A percentile compares a stretch with the other conserved stretches of the same genome.
Evolutionary conservation across 208 protist species (phyloP).

Genomic region (Leishmania turanica): DNA sequence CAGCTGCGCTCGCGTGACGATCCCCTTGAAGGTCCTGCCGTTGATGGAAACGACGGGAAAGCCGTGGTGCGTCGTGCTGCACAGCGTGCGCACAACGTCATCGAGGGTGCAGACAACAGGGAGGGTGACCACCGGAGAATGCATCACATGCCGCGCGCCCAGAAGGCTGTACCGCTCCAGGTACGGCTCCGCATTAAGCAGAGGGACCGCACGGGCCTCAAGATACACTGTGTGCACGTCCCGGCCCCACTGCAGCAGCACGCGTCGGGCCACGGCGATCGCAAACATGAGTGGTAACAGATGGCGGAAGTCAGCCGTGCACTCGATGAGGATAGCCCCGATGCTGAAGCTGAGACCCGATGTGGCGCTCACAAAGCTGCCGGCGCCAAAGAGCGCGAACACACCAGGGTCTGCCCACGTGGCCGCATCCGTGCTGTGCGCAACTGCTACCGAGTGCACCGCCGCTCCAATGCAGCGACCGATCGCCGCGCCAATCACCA

Average conservation of each 20-base stretch:
- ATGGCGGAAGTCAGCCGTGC: slow-evolving; percentile 55
- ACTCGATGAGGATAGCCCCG: slow-evolving; percentile 50
- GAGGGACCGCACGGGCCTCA: slow-evolving; percentile 41
- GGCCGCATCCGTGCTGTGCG: not conserved
- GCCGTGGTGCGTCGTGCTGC: slow-evolving; percentile 39
- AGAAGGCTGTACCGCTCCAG: slow-evolving; percentile 50
- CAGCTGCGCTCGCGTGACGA: slow-evolving; percentile 44
- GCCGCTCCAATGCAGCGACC: slow-evolving; percentile 37
- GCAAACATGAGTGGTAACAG: slow-evolving; percentile 59
- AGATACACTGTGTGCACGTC: slow-evolving; percentile 52
- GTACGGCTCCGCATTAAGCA: slow-evolving; percentile 51
- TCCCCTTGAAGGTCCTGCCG: slow-evolving; percentile 56
- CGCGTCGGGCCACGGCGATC: slow-evolving; percentile 47
- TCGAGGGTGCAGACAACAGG: slow-evolving; percentile 39
- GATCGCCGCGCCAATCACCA: slow-evolving; percentile 42
- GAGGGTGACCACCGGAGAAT: slow-evolving; percentile 34
- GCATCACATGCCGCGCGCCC: slow-evolving; percentile 54
- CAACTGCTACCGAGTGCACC: slow-evolving; percentile 14
- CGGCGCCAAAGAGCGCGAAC: slow-evolving; percentile 66
- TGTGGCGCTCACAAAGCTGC: slow-evolving; percentile 52
- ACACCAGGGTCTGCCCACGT: slow-evolving; percentile 59
- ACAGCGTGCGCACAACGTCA: slow-evolving; percentile 37
- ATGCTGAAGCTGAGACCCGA: slow-evolving; percentile 56
- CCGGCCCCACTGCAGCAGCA: slow-evolving; percentile 38
- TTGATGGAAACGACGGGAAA: slow-evolving; percentile 58